Evolutionary conservation across 192 early-diverging fungal genomes (phyloP).

Genomic region (Gamsiella multidivaricata): DNA sequence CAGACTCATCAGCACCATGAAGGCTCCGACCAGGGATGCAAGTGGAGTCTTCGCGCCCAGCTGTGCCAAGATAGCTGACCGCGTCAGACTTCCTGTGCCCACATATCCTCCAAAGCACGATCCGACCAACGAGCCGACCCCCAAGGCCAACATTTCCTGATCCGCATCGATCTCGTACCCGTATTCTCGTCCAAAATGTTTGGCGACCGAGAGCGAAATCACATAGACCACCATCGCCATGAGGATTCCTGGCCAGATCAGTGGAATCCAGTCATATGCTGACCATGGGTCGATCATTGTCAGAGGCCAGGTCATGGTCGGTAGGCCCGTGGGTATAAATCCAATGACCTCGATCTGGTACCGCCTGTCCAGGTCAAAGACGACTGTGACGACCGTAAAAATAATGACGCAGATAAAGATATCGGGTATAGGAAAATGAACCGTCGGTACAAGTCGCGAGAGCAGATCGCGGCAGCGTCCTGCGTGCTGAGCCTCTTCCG

Average conservation of each 20-base stretch:
- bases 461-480: background rate
- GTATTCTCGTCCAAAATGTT: slow-evolving; percentile 45
- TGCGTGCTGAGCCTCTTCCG: background rate
- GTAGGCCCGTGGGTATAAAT: slow-evolving; percentile 46
- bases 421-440: slow-evolving; percentile 51
- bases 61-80: slow-evolving; percentile 44
- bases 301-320: slow-evolving; percentile 26
- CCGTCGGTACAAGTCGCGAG: slow-evolving; percentile 13
- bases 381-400: slow-evolving; percentile 38
- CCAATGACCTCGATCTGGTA: slow-evolving; percentile 47
- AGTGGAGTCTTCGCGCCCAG: slow-evolving; percentile 37
- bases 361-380: slow-evolving; percentile 35
- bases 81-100: slow-evolving; percentile 42
- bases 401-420: slow-evolving; percentile 49
- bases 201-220: slow-evolving; percentile 52
- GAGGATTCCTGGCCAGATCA: slow-evolving; percentile 46
- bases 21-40: slow-evolving; percentile 32
- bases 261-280: background rate
- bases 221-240: slow-evolving; percentile 53
- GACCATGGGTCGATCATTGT: slow-evolving; percentile 14
- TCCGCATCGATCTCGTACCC: slow-evolving; percentile 52
- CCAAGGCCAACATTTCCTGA: slow-evolving; percentile 54
- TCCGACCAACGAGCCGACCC: slow-evolving; percentile 36
- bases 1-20: slow-evolving; percentile 41
- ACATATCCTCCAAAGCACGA: slow-evolving; percentile 52